Evolutionary conservation across 2,329 filamentous ascomycete species (phyloP), one percentile per base, ranked within the genome.

Genomic region (Nothophoma quercina): DNA sequence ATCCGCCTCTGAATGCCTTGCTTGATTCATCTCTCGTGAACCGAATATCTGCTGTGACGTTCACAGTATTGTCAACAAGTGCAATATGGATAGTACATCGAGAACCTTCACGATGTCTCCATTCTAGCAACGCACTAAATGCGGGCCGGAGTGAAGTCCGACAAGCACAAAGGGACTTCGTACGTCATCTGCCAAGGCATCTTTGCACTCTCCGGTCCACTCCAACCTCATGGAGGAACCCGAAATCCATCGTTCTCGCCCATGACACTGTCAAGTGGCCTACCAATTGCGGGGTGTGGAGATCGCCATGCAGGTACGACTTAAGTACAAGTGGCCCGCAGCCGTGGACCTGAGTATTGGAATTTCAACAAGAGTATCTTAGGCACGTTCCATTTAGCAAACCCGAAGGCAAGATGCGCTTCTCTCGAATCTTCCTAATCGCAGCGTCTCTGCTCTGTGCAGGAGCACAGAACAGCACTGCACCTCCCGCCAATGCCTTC

Each of bases 171-270:
- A 28, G n/a, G 16, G 4, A 5, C 5, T 10, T 9, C 9, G 3
- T 19, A 44, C 48, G 48, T 51, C 48, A 51, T 44, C 18, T 12
- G 16, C 38, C 28, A 39, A 28, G 34, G 22, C 33, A 39, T 39
- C 21, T 10, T 42, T 15, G n/a, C 23, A 15, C 30, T 13, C 25
- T 16, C 38, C 23, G 22, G 22, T 28, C 25, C n/a, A 15, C 18
- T 26, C 40, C 33, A 44, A 28, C 40, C 40, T 28, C 13, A 40
- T 39, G 22, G 4, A 51, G 48, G n/a, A 39, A 40, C 15, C 48
- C 48, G 48, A 40, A 21, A 21, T 25, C 28, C 6, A 29, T 34
- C 6, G 13, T 7, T 26, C 16, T 23, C 16, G 22, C n/a, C 21
- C 15, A 49, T 49, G 46, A 42, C 30, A 30, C 46, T 16, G 7